phyloP scores from a whole-genome alignment of 1,139 yeast genomes.

The Protomyces arabidopsidicola region DNA sequence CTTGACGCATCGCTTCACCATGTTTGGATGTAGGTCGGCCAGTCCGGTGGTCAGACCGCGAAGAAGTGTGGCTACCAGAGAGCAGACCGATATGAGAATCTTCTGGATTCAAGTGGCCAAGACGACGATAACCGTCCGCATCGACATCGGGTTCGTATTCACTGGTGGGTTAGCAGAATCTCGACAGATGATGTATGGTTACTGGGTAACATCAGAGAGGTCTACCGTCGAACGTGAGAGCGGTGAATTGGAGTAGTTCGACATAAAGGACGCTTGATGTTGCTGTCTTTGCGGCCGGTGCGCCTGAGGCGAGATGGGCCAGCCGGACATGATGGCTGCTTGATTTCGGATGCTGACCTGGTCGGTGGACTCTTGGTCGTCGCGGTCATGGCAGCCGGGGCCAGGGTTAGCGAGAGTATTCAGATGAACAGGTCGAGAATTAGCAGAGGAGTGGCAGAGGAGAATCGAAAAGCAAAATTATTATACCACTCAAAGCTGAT shows the following conservation, averaged over 20 bases:
- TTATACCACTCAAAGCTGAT: too few species aligned
- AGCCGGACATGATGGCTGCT: not conserved
- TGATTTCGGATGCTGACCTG: too few species aligned
- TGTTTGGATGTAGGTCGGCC: conserved; percentile 13
- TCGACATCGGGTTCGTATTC: conserved; percentile 26
- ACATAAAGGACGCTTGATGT: not conserved
- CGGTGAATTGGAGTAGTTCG: not conserved
- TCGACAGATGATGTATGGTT: not conserved
- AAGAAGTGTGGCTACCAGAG: not conserved
- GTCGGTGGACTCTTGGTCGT: too few species aligned
- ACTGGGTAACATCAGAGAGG: not conserved
- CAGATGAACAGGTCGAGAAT: too few species aligned
- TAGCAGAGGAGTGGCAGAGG: too few species aligned
- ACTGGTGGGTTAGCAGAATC: not conserved
- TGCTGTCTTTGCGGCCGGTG: not conserved
- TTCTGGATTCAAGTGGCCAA: not conserved
- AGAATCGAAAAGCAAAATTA: too few species aligned
- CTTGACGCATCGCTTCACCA: not conserved
- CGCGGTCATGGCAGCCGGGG: too few species aligned
- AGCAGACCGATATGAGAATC: not conserved
- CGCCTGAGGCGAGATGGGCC: not conserved
- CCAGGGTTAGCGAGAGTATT: too few species aligned
- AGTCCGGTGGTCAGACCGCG: not conserved
- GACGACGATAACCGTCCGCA: conserved; percentile 24
- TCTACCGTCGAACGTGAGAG: not conserved